Percentiles rank a stretch among this genome's conserved stretches.
Conservation (phyloP, 257 asterid genomes). For the Jasminum sambac region DNA sequence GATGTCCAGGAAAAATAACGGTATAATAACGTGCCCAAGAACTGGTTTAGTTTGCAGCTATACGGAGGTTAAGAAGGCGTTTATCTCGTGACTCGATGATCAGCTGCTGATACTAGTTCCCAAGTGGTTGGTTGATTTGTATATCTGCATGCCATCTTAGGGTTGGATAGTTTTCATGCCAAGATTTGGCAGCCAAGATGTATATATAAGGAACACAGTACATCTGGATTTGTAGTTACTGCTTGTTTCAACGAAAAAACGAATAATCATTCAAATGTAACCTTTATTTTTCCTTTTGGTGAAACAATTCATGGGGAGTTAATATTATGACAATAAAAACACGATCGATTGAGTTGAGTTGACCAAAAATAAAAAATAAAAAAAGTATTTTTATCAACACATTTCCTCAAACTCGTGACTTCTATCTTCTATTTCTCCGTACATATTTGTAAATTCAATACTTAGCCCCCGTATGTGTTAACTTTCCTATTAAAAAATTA, state of each 20-base stretch:
- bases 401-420: no score
- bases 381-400: no score
- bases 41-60: conserved; percentile 67
- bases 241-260: conserved; percentile 6
- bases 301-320: no score
- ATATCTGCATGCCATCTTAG: conserved; percentile 14
- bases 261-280: not conserved
- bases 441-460: no score
- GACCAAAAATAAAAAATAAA: no score
- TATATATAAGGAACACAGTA: conserved; percentile 33
- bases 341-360: no score
- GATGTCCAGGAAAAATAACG: conserved; percentile 77
- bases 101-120: not conserved
- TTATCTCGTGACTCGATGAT: conserved; percentile 50
- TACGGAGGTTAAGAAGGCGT: conserved; percentile 76
- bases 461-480: no score
- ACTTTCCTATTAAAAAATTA: no score
- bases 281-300: no score
- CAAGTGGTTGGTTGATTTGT: conserved; percentile 6
- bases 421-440: no score
- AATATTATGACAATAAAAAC: no score
- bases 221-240: conserved; percentile 21
- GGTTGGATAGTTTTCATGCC: not conserved
- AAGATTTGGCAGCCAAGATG: conserved; percentile 17
- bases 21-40: conserved; percentile 86